Evolutionary conservation across 2,329 filamentous ascomycete genomes (phyloP).

Genomic region (Ceratocystis harringtonii): DNA sequence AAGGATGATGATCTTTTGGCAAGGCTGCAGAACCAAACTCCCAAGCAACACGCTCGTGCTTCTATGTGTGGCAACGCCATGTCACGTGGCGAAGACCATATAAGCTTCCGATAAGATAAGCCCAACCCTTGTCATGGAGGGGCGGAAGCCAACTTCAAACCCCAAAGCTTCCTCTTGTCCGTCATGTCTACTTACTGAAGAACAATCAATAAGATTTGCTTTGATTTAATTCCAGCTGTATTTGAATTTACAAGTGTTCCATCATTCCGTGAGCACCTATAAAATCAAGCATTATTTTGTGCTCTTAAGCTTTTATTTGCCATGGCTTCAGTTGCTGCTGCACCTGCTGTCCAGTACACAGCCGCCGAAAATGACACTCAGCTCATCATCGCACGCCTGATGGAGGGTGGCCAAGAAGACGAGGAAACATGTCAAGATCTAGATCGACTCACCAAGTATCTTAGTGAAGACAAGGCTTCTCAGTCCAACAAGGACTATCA

Average conservation of each 20-base stretch:
- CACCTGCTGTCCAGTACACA: constrained; percentile 3
- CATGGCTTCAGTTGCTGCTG: constrained; percentile 12
- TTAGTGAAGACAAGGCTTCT: constrained; percentile 39
- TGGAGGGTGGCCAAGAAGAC: constrained; percentile 80
- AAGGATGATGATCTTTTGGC: constrained; percentile 6
- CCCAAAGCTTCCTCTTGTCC: constrained; percentile 3
- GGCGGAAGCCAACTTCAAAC: background rate
- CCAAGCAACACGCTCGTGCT: background rate
- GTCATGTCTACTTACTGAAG: background rate
- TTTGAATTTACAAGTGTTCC: background rate
- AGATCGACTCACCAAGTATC: constrained; percentile 42
- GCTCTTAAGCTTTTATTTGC: background rate
- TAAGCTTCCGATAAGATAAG: constrained; percentile 15
- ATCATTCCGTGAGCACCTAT: too few relatives aligned
- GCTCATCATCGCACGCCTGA: constrained; percentile 71
- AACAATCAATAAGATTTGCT: background rate
- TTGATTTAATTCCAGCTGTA: background rate
- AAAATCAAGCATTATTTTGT: background rate
- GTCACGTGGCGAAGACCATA: constrained; percentile 9
- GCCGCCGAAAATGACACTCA: constrained; percentile 47
- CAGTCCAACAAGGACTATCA: constrained; percentile 29
- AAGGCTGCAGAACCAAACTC: background rate
- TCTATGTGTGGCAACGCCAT: constrained; percentile 4
- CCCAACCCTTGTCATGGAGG: constrained; percentile 2
- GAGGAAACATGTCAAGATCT: constrained; percentile 49